A percentile compares a stretch with the other conserved stretches of the same genome.
Evolutionary conservation across 495 filamentous ascomycete species (phyloP).

Genomic region (Aspergillus sclerotiicarbonarius): DNA sequence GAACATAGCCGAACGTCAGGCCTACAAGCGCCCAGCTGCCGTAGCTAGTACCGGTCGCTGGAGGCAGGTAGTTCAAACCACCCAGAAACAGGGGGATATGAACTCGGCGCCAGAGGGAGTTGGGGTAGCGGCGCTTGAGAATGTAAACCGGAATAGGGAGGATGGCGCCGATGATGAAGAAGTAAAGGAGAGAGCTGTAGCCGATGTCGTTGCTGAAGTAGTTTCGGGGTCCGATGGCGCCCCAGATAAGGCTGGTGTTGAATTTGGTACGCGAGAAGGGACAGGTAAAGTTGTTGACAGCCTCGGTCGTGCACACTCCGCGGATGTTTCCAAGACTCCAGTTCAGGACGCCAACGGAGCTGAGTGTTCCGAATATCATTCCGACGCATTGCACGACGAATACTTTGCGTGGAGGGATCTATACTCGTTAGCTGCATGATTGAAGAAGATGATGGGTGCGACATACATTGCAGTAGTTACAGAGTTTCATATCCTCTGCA

Average conservation of each 20-base stretch:
- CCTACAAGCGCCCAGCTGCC: conserved; percentile 80
- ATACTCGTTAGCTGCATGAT: background rate
- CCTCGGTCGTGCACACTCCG: conserved; percentile 70
- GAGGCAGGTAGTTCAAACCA: conserved; percentile 31
- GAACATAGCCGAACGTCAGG: conserved; percentile 59
- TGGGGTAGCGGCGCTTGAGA: conserved; percentile 40
- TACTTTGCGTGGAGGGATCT: conserved; percentile 67
- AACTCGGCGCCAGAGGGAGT: conserved; percentile 24
- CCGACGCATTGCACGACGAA: conserved; percentile 67
- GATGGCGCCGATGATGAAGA: conserved; percentile 70
- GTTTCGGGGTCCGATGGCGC: conserved; percentile 73
- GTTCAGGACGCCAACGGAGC: conserved; percentile 69
- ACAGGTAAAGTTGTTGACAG: conserved; percentile 79
- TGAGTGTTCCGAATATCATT: conserved; percentile 69
- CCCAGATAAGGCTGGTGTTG: conserved; percentile 84
- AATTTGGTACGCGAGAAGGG: conserved; percentile 84
- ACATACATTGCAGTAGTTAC: conserved; percentile 74
- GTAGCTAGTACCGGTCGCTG: conserved; percentile 73
- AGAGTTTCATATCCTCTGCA: conserved; percentile 80
- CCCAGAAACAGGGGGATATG: conserved; percentile 31
- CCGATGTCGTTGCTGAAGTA: conserved; percentile 44
- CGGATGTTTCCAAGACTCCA: conserved; percentile 79
- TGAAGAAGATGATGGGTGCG: background rate
- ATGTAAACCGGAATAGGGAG: conserved; percentile 66
- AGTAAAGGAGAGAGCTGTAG: conserved; percentile 66